Conservation (phyloP, 2,329 filamentous ascomycete genomes). For the Leptographium wingfieldii region DNA sequence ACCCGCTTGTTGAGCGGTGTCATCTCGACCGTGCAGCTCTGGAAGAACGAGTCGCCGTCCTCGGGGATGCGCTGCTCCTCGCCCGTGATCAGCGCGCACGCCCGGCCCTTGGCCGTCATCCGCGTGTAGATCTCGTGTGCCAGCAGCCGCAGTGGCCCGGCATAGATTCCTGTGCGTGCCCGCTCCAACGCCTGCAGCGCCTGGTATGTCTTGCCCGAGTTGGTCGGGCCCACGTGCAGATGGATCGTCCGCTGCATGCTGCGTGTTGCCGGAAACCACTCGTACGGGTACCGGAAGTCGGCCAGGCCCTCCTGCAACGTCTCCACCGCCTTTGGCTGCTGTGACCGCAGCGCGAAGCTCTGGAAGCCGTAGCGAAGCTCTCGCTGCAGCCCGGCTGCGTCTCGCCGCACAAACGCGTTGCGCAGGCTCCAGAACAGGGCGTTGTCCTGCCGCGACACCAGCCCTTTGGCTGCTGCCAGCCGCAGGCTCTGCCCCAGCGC, state of each 20-base stretch:
- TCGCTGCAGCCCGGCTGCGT: slow-evolving; percentile 35
- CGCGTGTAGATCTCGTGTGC: slow-evolving; percentile 94
- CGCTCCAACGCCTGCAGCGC: slow-evolving; percentile 76
- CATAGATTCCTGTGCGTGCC: slow-evolving; percentile 53
- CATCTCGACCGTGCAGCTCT: slow-evolving; percentile 93
- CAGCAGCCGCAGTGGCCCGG: slow-evolving; percentile 75
- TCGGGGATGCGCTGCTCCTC: slow-evolving; percentile 70
- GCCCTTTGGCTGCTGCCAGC: slow-evolving; percentile 25
- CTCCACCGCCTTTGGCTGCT: slow-evolving; percentile 43
- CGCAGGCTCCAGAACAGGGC: slow-evolving; percentile 46
- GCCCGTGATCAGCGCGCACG: slow-evolving; percentile 75
- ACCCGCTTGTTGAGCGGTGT: slow-evolving; percentile 40
- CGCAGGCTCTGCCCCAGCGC: slow-evolving; percentile 32
- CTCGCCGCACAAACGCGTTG: slow-evolving; percentile 43
- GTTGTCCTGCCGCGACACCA: slow-evolving; percentile 29
- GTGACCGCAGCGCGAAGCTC: slow-evolving; percentile 44
- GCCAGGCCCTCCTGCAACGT: slow-evolving; percentile 49
- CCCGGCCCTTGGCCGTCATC: slow-evolving; percentile 62
- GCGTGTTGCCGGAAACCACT: slow-evolving; percentile 85
- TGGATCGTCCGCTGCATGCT: slow-evolving; percentile 72
- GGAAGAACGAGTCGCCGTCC: slow-evolving; percentile 38
- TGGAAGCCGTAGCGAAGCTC: slow-evolving; percentile 59
- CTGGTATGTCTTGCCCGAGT: slow-evolving; percentile 96
- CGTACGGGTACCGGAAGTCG: slow-evolving; percentile 78
- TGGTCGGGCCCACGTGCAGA: slow-evolving; percentile 90